Percentiles rank a stretch among this genome's conserved stretches.
phyloP scores from a whole-genome alignment of 2,329 filamentous ascomycete species.

The Neonectria ditissima region DNA sequence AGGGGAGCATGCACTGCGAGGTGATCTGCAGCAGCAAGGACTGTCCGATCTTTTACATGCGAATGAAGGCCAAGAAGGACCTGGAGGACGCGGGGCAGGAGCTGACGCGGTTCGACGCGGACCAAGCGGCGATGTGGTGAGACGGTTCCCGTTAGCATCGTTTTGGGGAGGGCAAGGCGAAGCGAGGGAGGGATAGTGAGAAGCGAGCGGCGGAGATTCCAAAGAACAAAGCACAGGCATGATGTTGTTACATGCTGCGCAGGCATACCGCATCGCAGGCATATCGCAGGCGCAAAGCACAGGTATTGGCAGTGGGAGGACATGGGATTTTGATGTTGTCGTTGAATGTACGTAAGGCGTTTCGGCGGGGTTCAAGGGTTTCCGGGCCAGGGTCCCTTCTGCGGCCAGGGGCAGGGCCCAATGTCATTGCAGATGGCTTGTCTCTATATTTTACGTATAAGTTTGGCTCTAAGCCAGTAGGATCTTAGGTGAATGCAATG shows the following conservation, averaged over 20 bases:
- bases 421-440: slow-evolving; percentile 36
- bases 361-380: slow-evolving; percentile 29
- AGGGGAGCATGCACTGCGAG: slow-evolving; percentile 97
- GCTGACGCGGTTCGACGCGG: slow-evolving; percentile 87
- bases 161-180: slow-evolving; percentile 23
- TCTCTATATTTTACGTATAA: slow-evolving; percentile 32
- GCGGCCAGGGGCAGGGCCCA: slow-evolving; percentile 22
- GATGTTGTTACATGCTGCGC: slow-evolving; percentile 1
- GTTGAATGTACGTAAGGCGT: slow-evolving; percentile 45
- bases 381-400: slow-evolving; percentile 23
- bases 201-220: slow-evolving; percentile 17
- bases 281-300: slow-evolving; percentile 31
- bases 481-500: slow-evolving; percentile 23
- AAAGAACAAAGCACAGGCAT: slow-evolving; percentile 3
- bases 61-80: slow-evolving; percentile 99
- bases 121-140: slow-evolving; percentile 75
- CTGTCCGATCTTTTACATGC: slow-evolving; percentile 99
- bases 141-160: neutral
- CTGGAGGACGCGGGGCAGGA: slow-evolving; percentile 95
- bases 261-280: slow-evolving; percentile 10
- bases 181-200: slow-evolving; percentile 19
- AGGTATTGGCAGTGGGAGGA: slow-evolving; percentile 22
- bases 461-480: slow-evolving; percentile 27
- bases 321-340: slow-evolving; percentile 32
- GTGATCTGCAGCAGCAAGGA: slow-evolving; percentile 97